Percentiles rank a stretch among this genome's conserved stretches.
Conservation (phyloP, 768 basidiomycete species). For the Termitomyces sp. region DNA sequence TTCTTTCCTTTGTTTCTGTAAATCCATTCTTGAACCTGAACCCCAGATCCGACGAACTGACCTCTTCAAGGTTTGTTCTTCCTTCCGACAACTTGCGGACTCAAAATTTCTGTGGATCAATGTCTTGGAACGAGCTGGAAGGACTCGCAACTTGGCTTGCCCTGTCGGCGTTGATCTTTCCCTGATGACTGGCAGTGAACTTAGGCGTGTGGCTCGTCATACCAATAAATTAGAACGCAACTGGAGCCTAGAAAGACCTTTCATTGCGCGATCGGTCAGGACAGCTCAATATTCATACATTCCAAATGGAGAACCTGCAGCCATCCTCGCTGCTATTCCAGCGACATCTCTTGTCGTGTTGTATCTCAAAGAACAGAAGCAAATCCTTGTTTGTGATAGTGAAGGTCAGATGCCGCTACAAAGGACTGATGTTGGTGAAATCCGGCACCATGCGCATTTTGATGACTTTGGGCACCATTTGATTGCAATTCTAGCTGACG, state of each 20-base stretch:
- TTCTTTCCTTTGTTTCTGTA: conserved; percentile 14
- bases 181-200: background rate
- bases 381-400: conserved; percentile 1
- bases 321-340: background rate
- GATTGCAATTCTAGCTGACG: background rate
- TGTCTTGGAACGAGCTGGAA: background rate
- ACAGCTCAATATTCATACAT: background rate
- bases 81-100: conserved; percentile 10
- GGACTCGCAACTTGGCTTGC: background rate
- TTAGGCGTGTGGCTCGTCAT: background rate
- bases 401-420: background rate
- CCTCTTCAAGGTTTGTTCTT: conserved; percentile 14
- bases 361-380: background rate
- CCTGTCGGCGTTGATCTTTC: background rate
- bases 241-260: background rate
- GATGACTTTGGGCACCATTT: background rate
- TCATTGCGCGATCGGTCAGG: background rate
- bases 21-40: background rate
- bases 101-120: conserved; percentile 7
- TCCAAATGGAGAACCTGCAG: background rate
- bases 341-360: background rate
- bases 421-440: background rate
- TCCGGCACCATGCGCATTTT: background rate
- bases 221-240: conserved; percentile 1
- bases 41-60: background rate